phyloP scores from a whole-genome alignment of 176 grass and related monocot species.

The Bonia amplexicaulis region DNA sequence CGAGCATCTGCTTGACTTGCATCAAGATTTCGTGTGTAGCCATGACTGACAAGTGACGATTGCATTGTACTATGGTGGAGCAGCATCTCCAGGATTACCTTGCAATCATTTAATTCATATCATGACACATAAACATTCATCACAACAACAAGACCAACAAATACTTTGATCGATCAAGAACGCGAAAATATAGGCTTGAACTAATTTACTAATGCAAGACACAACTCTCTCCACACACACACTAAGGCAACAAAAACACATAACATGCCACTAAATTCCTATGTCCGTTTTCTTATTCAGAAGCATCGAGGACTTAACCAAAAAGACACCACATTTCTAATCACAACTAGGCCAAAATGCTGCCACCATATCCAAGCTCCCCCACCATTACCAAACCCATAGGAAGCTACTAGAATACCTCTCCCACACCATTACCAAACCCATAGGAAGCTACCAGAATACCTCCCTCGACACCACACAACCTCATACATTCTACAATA shows the following conservation, averaged over 20 bases:
- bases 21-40: not conserved
- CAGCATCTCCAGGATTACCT: not conserved
- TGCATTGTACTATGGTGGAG: not conserved
- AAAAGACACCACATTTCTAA: not conserved
- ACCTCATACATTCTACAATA: not conserved
- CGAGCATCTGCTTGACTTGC: not conserved
- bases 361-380: conserved; percentile 2
- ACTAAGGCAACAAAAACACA: not conserved
- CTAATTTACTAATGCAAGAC: not conserved
- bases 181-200: not conserved
- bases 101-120: not conserved
- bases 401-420: conserved; percentile 9
- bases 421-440: conserved; percentile 16
- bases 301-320: not conserved
- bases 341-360: not conserved
- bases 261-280: not conserved
- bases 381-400: conserved; percentile 13
- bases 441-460: conserved; percentile 5
- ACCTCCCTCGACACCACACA: not conserved
- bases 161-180: not conserved
- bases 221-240: not conserved
- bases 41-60: not conserved
- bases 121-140: not conserved
- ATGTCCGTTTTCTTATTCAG: not conserved
- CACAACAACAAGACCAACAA: not conserved